Percentiles rank a stretch among this genome's conserved stretches.
These are phyloP conservation scores for Fusarium sp. DNA, from an alignment of 2,329 filamentous ascomycete genomes.

Conservation along the genomic window DNA sequence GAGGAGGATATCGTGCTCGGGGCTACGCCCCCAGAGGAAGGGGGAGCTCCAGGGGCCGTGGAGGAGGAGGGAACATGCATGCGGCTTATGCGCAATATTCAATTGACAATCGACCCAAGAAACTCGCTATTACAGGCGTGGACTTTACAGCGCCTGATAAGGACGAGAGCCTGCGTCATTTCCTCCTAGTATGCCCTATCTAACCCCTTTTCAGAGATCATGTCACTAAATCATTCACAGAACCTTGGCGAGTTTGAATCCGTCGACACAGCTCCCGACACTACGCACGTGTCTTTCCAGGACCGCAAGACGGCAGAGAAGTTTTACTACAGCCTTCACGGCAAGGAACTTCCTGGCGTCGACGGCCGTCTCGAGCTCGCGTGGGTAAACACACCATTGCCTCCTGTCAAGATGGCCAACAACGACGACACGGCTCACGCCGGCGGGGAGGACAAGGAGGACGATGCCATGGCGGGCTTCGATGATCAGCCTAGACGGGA, in stretches of 20 bases:
- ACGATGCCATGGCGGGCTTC: slow-evolving; percentile 48
- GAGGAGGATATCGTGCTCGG: slow-evolving; percentile 46
- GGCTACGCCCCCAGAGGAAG: slow-evolving; percentile 56
- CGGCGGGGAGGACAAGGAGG: slow-evolving; percentile 37
- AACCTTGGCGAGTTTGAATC: slow-evolving; percentile 74
- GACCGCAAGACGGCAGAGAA: slow-evolving; percentile 80
- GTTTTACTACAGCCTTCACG: slow-evolving; percentile 72
- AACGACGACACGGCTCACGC: slow-evolving; percentile 17
- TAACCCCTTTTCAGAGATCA: not conserved
- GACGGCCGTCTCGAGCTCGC: slow-evolving; percentile 74
- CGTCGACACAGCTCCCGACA: slow-evolving; percentile 63
- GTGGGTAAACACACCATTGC: slow-evolving; percentile 66
- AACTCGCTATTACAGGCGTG: slow-evolving; percentile 74
- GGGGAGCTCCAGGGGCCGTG: slow-evolving; percentile 59
- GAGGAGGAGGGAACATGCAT: slow-evolving; percentile 62
- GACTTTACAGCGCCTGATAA: slow-evolving; percentile 73
- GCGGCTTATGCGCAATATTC: slow-evolving; percentile 74
- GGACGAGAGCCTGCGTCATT: slow-evolving; percentile 79
- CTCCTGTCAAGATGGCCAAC: slow-evolving; percentile 41
- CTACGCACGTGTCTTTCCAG: slow-evolving; percentile 73
- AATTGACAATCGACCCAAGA: slow-evolving; percentile 82
- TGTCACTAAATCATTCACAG: slow-evolving; percentile 53
- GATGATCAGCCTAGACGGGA: slow-evolving; percentile 37
- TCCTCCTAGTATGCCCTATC: slow-evolving; percentile 73
- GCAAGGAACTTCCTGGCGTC: slow-evolving; percentile 72